These are phyloP conservation scores for Westerdykella ornata DNA, from an alignment of 2,329 filamentous ascomycete species.

Conservation along the genomic window DNA sequence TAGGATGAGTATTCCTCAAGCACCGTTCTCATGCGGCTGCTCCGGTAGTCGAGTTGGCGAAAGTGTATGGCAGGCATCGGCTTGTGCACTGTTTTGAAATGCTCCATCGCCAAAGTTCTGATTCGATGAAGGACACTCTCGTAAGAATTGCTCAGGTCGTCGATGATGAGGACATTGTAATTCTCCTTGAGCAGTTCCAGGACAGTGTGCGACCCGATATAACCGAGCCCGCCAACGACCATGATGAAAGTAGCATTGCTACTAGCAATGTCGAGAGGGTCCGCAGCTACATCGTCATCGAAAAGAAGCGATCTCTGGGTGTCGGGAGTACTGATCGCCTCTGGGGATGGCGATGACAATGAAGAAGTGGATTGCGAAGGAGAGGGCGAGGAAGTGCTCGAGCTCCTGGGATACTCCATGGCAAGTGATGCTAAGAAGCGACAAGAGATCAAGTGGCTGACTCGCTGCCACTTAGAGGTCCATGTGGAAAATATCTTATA, in stretches of 20 bases:
- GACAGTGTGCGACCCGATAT: constrained; percentile 52
- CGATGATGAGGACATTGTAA: constrained; percentile 47
- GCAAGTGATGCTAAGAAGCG: constrained; percentile 9
- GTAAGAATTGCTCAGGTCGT: constrained; percentile 44
- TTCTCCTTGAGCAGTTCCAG: constrained; percentile 50
- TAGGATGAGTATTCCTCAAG: constrained; percentile 40
- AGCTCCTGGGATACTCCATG: constrained; percentile 19
- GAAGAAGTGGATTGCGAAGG: constrained; percentile 27
- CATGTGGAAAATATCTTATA: constrained; percentile 33
- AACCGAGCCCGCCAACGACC: constrained; percentile 51
- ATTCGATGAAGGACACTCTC: constrained; percentile 36
- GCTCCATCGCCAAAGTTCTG: constrained; percentile 29
- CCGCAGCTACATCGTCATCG: constrained; percentile 42
- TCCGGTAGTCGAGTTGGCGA: constrained; percentile 46
- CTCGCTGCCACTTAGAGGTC: constrained; percentile 13
- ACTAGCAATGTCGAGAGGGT: constrained; percentile 38
- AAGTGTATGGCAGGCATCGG: constrained; percentile 43
- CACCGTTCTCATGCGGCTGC: constrained; percentile 38
- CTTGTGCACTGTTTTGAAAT: constrained; percentile 36
- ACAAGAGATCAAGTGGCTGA: constrained; percentile 14
- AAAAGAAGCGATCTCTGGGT: constrained; percentile 43
- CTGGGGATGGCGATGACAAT: constrained; percentile 20
- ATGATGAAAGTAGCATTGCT: constrained; percentile 41
- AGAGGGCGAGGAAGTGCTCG: constrained; percentile 14
- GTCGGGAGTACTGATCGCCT: constrained; percentile 38